Base-by-base conservation (phyloP, 2,329 filamentous ascomycete species). In the Pseudogymnoascus sp. region DNA sequence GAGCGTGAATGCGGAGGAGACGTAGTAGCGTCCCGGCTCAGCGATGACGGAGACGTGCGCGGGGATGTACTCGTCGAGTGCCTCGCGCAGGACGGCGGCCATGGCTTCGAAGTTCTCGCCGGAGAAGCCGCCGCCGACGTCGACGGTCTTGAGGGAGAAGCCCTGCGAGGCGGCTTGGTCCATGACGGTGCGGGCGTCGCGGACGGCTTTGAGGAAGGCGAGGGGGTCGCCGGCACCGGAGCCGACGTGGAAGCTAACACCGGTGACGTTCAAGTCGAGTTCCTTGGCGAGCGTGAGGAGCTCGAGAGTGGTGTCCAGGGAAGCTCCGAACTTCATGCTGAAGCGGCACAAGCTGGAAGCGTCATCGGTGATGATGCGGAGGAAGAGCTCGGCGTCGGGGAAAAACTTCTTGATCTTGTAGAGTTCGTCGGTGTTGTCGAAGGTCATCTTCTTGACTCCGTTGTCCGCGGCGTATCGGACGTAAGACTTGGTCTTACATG, bases 401-500 rank as follows among this genome's bases (percentile, higher is more conserved):
- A 84, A 97, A 70, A 94, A 84, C 76, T 91, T 89, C 77, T 95
- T 94, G 76, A 96, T 93, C 84, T 99, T 99, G 84, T 93, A 91
- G 60, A 99, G 84, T 82, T 99, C 94, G 75, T 99, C 94, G 74
- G 89, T 86, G 71, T 99, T 99, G 83, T 99, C 94, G 74, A 99
- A 97, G 2, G 94, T 99, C 93, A 99, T 97, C 81, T 96, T 91
- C 79, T 90, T 93, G 74, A 99, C 94, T 68, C 89, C 89, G 68
- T 87, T 81, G 73, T 86, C 84, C 72, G 89, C 86, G 67, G 95
- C 94, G 72, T 92, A 96, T 73, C 92, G 91, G 66, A 99, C 83
- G 76, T 97, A 97, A 58, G 93, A 97, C 80, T 94, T 96, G 71
- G 94, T 99, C 86, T 99, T 99, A 89, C 94, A 97, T 62, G 94